Conservation (phyloP, 495 filamentous ascomycete species). For the Achaetomiella virescens region DNA sequence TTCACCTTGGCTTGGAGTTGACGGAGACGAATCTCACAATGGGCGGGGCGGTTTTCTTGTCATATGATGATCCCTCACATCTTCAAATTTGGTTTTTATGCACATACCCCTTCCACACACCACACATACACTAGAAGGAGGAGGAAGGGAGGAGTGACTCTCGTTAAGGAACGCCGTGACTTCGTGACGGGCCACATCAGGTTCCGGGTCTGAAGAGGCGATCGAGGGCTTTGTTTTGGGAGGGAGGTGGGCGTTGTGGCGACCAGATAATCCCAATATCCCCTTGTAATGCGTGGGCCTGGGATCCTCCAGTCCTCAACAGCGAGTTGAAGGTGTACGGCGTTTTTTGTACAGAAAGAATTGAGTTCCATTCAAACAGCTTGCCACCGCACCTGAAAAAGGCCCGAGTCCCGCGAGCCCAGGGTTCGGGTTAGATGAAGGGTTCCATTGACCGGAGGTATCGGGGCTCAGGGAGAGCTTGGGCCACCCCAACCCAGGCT, state of each 20-base stretch:
- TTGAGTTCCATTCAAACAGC: conserved; percentile 1
- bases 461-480: conserved; percentile 2
- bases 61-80: neutral
- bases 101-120: conserved; percentile 18
- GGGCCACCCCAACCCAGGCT: conserved; percentile 6
- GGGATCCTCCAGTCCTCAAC: neutral
- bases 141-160: neutral
- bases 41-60: neutral
- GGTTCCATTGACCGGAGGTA: no score
- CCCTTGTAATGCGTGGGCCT: conserved; percentile 12
- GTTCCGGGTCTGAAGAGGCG: neutral
- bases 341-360: conserved; percentile 5
- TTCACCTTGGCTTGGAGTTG: conserved; percentile 9
- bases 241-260: neutral
- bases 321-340: conserved; percentile 1
- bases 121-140: neutral
- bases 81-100: conserved; percentile 4
- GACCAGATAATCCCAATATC: neutral
- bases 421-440: neutral
- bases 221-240: neutral
- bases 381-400: no score
- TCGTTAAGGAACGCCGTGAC: neutral
- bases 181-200: neutral
- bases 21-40: conserved; percentile 1
- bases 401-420: no score